Evolutionary conservation across 139 green algal genomes (phyloP), one percentile per base, ranked within the genome.

Genomic region (Tetratostichococcus sp.): DNA sequence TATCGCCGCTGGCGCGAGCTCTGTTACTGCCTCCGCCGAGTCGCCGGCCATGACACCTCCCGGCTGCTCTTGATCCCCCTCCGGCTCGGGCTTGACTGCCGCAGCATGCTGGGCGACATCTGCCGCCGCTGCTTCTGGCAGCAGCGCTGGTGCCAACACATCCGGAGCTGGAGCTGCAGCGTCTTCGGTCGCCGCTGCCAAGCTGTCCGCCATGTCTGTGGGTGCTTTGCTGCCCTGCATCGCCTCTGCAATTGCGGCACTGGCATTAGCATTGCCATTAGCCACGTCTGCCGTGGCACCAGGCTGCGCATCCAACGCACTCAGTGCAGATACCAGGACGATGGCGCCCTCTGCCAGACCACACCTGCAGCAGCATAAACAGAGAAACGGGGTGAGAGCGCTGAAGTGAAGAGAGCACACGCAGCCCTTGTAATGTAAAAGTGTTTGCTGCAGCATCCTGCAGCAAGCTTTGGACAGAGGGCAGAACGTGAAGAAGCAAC

Each of bases 241-340:
- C 19, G 19, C 50, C 19, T 23, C 50, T 28, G 11, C 50, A 23
- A 62, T 8, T 25, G 17, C 26, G 2, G 16, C 62, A 34, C 4
- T 26, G 3, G 8, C 22, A 22, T 14, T 26, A 16, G 26, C n/a
- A 19, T 19, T 26, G 26, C 2, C 62, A 68, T 19, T 2, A 26
- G 25, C 26, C 62, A 3, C 28, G 5, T 3, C 26, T 21, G 62
- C 62, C 1, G 62, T 26, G 28, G 30, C 62, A 3, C 26, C 28
- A 17, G n/a, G 62, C 62, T 68, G 28, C 26, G n/a, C 26, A 2
- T 33, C 28, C 2, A 26, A 33, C 4, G 57, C 26, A 26, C 69
- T 73, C 57, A 87, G 65, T 0, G 76, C 71, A n/a, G 69, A 79
- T 19, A 84, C 77, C 57, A 87, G 73, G 39, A 87, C 83, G 21